Evolutionary conservation across 2,329 filamentous ascomycete species (phyloP), one percentile per base, ranked within the genome.

Genomic region (Colletotrichum eremochloae): DNA sequence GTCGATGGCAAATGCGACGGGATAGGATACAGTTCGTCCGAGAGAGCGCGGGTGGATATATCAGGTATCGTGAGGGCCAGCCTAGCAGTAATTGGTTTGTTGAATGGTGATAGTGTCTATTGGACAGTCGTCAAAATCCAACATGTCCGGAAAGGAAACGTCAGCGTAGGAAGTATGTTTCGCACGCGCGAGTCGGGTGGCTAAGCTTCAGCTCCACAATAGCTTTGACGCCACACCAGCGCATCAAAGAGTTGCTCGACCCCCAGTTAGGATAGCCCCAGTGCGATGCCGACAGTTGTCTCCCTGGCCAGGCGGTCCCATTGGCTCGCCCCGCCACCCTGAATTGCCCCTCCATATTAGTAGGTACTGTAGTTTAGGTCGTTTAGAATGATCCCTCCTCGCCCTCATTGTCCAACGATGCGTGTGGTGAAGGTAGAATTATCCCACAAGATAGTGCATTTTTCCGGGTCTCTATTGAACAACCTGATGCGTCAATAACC

Each of bases 111-210:
- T 48, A 46, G 57, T 72, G 66, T 67, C 53, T 52, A 62, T 66
- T 74, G 61, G 69, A 74, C 68, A 38, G 55, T 64, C 33, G 68
- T 63, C 60, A 56, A 68, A 70, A 24, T 66, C 65, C 53, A 70
- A 70, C 52, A 70, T 67, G 44, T 55, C 52, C 56, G 60, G 44
- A 61, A 65, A 48, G 73, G 71, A 68, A 74, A 74, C 72, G 68
- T 74, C 63, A 72, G 72, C 72, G 72, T 72, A 62, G 63, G 68
- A 72, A 53, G 69, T 68, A 72, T 72, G 72, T 74, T 74, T 74
- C 72, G 72, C 69, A 72, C 71, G 62, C 71, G 62, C 68, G 67
- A 71, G 62, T 73, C 58, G 69, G 69, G 72, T 74, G 72, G 72
- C 72, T 72, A 72, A 74, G 64, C 72, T 74, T 58, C 62, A 73